phyloP scores from a whole-genome alignment of 345 rosid genomes.

The Turnera subulata region DNA sequence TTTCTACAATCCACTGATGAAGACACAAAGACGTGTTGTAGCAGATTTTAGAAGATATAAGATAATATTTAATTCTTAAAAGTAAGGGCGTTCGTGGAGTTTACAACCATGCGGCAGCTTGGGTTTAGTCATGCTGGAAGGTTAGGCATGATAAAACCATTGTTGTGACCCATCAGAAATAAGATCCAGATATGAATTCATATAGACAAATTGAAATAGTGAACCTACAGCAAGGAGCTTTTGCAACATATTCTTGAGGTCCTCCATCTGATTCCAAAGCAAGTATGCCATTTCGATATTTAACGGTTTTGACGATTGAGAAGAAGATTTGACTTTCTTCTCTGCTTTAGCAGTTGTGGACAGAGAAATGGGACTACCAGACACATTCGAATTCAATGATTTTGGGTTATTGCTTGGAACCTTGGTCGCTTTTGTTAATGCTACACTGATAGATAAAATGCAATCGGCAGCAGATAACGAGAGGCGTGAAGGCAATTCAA shows the following conservation, averaged over 20 bases:
- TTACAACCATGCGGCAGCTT: no score
- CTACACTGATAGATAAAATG: constrained; percentile 59
- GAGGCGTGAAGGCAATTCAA: constrained; percentile 85
- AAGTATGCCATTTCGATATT: constrained; percentile 34
- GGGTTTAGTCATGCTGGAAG: no score
- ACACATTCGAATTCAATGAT: constrained; percentile 26
- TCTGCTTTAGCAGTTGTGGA: constrained; percentile 24
- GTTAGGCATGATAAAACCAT: no score
- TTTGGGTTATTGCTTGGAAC: constrained; percentile 31
- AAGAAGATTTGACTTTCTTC: constrained; percentile 29
- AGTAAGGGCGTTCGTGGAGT: no score
- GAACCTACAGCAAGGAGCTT: constrained; percentile 64
- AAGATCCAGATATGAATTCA: neutral
- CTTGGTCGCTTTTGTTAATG: constrained; percentile 55
- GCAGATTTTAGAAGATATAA: no score
- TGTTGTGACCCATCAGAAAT: neutral
- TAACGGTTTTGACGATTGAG: constrained; percentile 26
- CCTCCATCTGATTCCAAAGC: constrained; percentile 61
- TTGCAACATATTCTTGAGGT: constrained; percentile 48
- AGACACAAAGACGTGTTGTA: no score
- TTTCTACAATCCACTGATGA: no score
- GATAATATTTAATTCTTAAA: no score
- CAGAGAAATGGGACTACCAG: constrained; percentile 30
- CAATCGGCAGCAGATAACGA: constrained; percentile 90
- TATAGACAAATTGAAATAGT: constrained; percentile 12